phyloP scores from a whole-genome alignment of 1,284 basidiomycete species.

The Wallemia hederae region DNA sequence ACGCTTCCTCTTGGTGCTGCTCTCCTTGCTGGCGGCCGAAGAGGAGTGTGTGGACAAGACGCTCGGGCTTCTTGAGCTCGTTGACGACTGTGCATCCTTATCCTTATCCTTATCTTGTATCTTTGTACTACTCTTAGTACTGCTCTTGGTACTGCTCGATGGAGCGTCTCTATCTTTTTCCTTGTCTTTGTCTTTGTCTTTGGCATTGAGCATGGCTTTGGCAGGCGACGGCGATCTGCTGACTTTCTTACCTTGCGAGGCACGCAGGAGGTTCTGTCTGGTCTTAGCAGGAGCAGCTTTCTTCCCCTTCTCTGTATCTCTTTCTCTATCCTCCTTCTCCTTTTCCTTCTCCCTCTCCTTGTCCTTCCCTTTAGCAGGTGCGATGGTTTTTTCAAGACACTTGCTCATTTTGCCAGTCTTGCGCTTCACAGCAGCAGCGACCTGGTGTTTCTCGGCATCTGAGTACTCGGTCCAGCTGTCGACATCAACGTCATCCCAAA shows the following conservation, averaged over 20 bases:
- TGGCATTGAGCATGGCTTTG: background rate
- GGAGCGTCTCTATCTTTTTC: no score
- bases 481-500: background rate
- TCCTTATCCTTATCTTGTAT: background rate
- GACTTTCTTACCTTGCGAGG: background rate
- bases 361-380: background rate
- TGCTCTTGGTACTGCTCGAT: background rate
- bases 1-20: background rate
- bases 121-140: no score
- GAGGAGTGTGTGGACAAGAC: background rate
- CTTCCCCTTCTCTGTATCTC: background rate
- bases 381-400: background rate
- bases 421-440: background rate
- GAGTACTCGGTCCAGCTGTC: background rate
- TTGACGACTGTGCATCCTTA: background rate
- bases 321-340: no score
- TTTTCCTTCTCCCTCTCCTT: background rate
- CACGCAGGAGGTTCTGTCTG: background rate
- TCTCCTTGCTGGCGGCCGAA: background rate
- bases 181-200: no score
- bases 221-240: background rate
- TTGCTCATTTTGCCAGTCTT: background rate
- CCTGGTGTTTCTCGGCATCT: background rate
- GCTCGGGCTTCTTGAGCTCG: background rate
- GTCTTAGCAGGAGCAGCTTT: background rate